Evolutionary conservation across 129 eudicot species (phyloP).

Genomic region (Flaveria robusta): DNA sequence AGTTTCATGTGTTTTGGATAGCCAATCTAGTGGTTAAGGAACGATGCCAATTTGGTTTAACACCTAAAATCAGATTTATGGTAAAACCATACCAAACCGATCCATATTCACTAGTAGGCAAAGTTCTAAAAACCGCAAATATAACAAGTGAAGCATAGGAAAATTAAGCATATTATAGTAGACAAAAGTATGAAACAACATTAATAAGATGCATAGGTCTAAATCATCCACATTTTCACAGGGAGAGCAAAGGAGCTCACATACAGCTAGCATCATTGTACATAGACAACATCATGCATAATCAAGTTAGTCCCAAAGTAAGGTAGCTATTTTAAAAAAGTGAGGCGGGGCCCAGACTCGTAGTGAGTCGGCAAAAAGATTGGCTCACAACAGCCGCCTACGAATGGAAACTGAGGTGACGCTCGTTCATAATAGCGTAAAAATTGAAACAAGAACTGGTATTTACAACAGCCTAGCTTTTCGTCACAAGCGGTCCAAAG

Average conservation of each 20-base stretch:
- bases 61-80: too few species aligned
- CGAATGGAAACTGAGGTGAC: constrained; percentile 9
- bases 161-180: too few species aligned
- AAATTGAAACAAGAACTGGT: constrained; percentile 30
- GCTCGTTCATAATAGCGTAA: neutral
- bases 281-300: constrained; percentile 15
- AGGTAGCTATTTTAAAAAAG: constrained; percentile 21
- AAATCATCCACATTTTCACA: constrained; percentile 20
- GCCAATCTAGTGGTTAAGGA: too few species aligned
- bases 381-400: constrained; percentile 48
- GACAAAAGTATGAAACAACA: constrained; percentile 1
- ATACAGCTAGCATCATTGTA: constrained; percentile 14
- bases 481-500: constrained; percentile 29
- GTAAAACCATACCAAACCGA: too few species aligned
- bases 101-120: too few species aligned
- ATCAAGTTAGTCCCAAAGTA: neutral
- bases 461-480: constrained; percentile 46
- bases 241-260: constrained; percentile 13
- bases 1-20: too few species aligned
- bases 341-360: constrained; percentile 41
- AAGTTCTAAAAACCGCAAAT: neutral
- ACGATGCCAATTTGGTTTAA: too few species aligned
- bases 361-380: constrained; percentile 46
- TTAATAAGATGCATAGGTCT: constrained; percentile 12
- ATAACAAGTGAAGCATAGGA: neutral